Conservation (phyloP, 176 grass and related monocot genomes). For the Zoysia pacifica region DNA sequence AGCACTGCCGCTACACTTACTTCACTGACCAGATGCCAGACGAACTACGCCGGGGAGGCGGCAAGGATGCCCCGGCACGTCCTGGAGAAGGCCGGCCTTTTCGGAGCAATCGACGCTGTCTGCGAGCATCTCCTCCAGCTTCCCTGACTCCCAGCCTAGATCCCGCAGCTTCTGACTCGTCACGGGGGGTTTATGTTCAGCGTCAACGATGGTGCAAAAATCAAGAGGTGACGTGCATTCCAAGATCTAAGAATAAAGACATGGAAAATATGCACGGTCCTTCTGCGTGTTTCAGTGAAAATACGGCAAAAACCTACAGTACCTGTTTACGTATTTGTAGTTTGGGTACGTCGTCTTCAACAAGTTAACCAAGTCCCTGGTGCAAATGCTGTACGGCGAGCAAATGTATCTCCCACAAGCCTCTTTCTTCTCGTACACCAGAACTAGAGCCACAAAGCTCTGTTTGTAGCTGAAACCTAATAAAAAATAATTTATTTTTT, state of each 20-base stretch:
- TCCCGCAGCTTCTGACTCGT: constrained; percentile 41
- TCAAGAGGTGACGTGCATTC: not conserved
- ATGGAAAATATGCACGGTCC: too few relatives aligned
- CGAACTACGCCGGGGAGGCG: constrained; percentile 24
- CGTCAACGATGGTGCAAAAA: constrained; percentile 19
- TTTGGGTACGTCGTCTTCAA: constrained; percentile 51
- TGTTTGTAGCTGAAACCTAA: constrained; percentile 43
- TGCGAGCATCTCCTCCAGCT: constrained; percentile 35
- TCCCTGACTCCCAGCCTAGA: constrained; percentile 49
- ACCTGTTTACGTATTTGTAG: constrained; percentile 37
- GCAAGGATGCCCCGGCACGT: not conserved
- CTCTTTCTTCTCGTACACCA: constrained; percentile 46
- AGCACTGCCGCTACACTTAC: not conserved
- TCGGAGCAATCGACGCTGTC: constrained; percentile 42
- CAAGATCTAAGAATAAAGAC: too few relatives aligned
- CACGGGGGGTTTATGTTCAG: not conserved
- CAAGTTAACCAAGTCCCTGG: constrained; percentile 45
- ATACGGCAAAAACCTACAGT: too few relatives aligned
- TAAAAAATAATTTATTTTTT: too few relatives aligned
- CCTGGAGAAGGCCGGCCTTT: constrained; percentile 30
- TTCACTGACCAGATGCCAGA: constrained; percentile 14
- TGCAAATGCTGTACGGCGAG: constrained; percentile 28
- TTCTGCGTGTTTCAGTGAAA: too few relatives aligned
- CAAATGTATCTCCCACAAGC: constrained; percentile 50
- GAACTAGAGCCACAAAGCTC: constrained; percentile 47